These are phyloP conservation scores for Calocera cornea DNA, from an alignment of 768 basidiomycete species.

Conservation along the genomic window DNA sequence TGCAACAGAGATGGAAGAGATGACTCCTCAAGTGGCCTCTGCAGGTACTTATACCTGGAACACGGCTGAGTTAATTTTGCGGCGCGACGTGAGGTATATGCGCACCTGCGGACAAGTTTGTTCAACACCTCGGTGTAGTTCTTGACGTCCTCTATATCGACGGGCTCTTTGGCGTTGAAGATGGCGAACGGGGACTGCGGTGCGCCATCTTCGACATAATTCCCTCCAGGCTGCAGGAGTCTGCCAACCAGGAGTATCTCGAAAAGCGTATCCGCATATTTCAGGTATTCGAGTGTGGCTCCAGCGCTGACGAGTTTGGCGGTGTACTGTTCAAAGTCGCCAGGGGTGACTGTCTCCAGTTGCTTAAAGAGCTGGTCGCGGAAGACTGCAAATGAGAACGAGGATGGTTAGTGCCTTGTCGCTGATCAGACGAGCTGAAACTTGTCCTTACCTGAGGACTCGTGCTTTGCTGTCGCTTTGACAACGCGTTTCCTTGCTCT, in stretches of 20 bases:
- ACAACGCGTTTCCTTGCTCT: constrained; percentile 87
- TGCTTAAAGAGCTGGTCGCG: constrained; percentile 87
- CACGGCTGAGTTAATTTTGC: constrained; percentile 10
- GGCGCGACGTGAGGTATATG: constrained; percentile 2
- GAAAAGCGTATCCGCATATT: constrained; percentile 94
- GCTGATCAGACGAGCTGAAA: not conserved
- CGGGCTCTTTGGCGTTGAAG: constrained; percentile 66
- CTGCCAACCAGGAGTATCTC: constrained; percentile 93
- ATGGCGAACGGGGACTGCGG: constrained; percentile 80
- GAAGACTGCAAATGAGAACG: constrained; percentile 45
- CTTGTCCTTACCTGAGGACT: constrained; percentile 48
- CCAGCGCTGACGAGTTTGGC: constrained; percentile 85
- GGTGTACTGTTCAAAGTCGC: constrained; percentile 70
- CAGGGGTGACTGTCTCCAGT: constrained; percentile 63
- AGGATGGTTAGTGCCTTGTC: not conserved
- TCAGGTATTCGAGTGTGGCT: constrained; percentile 83
- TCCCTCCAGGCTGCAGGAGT: constrained; percentile 90
- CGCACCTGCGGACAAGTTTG: constrained; percentile 85
- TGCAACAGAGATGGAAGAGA: constrained; percentile 75
- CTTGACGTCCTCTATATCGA: constrained; percentile 74
- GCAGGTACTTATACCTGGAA: constrained; percentile 92
- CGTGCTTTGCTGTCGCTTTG: constrained; percentile 88
- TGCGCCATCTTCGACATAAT: constrained; percentile 74
- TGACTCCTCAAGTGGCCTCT: constrained; percentile 82
- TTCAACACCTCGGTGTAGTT: constrained; percentile 88